phyloP scores from a whole-genome alignment of 1,284 basidiomycete species.

The Cryptococcus wingfieldii region DNA sequence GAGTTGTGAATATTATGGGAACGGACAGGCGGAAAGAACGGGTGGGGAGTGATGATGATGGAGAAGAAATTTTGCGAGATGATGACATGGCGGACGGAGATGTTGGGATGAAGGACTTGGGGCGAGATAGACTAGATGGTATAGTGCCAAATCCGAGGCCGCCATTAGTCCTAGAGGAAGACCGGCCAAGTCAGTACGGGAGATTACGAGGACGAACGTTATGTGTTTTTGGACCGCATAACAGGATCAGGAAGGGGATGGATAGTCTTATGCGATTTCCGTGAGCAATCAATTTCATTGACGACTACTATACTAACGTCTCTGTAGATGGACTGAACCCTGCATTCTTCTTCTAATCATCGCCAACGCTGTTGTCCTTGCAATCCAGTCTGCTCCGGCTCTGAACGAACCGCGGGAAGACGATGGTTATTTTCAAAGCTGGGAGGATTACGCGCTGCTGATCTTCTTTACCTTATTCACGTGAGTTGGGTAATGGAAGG shows the following conservation, averaged over 20 bases:
- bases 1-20: conserved; percentile 76
- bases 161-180: conserved; percentile 25
- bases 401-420: conserved; percentile 52
- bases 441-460: conserved; percentile 85
- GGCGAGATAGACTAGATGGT: conserved; percentile 3
- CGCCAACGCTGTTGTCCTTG: conserved; percentile 74
- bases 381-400: conserved; percentile 65
- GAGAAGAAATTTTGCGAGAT: conserved; percentile 28
- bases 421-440: conserved; percentile 74
- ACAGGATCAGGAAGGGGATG: conserved; percentile 59
- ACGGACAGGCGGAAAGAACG: conserved; percentile 45
- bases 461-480: conserved; percentile 81
- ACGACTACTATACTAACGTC: background rate
- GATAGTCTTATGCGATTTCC: conserved; percentile 65
- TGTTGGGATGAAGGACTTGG: conserved; percentile 1
- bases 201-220: conserved; percentile 75
- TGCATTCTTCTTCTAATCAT: conserved; percentile 78
- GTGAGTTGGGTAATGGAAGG: conserved; percentile 52
- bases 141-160: conserved; percentile 6
- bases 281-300: conserved; percentile 49
- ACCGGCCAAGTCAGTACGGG: background rate
- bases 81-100: conserved; percentile 4
- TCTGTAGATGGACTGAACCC: conserved; percentile 77
- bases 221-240: conserved; percentile 68
- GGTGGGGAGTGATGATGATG: conserved; percentile 23